Evolutionary conservation across 2,329 filamentous ascomycete genomes (phyloP).

Genomic region (Setomelanomma holmii): DNA sequence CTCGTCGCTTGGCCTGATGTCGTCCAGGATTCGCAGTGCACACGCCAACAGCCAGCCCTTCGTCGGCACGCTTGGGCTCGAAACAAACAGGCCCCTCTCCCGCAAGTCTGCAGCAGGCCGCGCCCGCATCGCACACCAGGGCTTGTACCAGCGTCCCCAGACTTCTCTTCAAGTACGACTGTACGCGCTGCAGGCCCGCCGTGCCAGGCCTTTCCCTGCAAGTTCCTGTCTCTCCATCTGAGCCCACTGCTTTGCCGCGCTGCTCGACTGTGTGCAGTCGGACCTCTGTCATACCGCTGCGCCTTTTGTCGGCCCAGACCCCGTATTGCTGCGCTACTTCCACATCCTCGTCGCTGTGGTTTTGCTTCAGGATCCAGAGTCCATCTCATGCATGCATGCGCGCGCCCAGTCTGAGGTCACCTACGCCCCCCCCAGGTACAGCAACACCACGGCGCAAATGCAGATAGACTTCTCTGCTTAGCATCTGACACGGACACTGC

Average conservation of each 20-base stretch:
- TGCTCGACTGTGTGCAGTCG: slow-evolving; percentile 23
- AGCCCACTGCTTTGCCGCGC: slow-evolving; percentile 30
- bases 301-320: slow-evolving; percentile 37
- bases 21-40: slow-evolving; percentile 34
- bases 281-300: slow-evolving; percentile 31
- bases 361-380: slow-evolving; percentile 45
- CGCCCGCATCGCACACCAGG: slow-evolving; percentile 43
- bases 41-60: slow-evolving; percentile 29
- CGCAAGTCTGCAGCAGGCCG: slow-evolving; percentile 45
- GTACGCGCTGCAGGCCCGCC: slow-evolving; percentile 41
- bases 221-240: slow-evolving; percentile 26
- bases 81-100: slow-evolving; percentile 41
- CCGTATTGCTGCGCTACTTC: slow-evolving; percentile 31
- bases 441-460: slow-evolving; percentile 41
- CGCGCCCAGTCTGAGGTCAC: slow-evolving; percentile 41
- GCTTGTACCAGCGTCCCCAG: slow-evolving; percentile 39
- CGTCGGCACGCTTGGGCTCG: slow-evolving; percentile 37
- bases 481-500: slow-evolving; percentile 37
- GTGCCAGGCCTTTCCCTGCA: slow-evolving; percentile 43
- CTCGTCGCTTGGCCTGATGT: slow-evolving; percentile 37
- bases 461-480: slow-evolving; percentile 31
- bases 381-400: slow-evolving; percentile 50
- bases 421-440: slow-evolving; percentile 39
- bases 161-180: slow-evolving; percentile 47
- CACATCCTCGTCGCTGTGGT: slow-evolving; percentile 32